Evolutionary conservation across 805 yeast genomes (phyloP).

Genomic region (Myxozyma lipomycoides): DNA sequence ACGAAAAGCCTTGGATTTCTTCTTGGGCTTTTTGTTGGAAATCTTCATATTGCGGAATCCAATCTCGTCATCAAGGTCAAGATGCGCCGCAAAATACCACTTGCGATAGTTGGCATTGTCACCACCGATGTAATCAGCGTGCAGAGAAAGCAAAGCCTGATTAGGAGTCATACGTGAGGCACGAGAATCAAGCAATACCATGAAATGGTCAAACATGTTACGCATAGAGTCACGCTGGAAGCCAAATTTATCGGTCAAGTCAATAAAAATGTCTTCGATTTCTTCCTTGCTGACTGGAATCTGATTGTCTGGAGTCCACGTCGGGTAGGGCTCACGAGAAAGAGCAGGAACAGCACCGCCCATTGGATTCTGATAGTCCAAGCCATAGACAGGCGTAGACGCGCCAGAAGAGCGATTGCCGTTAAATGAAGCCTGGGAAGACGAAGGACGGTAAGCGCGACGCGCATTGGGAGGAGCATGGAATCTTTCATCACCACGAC

Average conservation of each 20-base stretch:
- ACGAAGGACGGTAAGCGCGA: constrained; percentile 33
- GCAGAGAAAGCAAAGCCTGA: constrained; percentile 69
- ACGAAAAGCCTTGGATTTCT: constrained; percentile 33
- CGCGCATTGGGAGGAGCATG: constrained; percentile 34
- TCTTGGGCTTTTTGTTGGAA: constrained; percentile 50
- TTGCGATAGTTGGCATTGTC: constrained; percentile 78
- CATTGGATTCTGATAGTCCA: constrained; percentile 40
- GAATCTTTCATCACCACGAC: constrained; percentile 35
- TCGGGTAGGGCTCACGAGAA: constrained; percentile 83
- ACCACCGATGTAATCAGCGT: constrained; percentile 91
- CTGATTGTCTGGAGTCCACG: constrained; percentile 93
- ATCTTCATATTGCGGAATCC: constrained; percentile 56
- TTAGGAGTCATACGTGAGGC: constrained; percentile 71
- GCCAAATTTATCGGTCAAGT: constrained; percentile 64
- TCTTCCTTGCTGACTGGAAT: constrained; percentile 70
- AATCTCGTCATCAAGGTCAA: constrained; percentile 67
- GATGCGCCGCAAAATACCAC: constrained; percentile 88
- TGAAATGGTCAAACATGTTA: constrained; percentile 77
- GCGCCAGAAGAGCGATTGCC: constrained; percentile 87
- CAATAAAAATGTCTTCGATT: constrained; percentile 57
- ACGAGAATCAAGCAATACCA: constrained; percentile 81
- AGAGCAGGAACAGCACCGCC: constrained; percentile 14
- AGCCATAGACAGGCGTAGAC: constrained; percentile 88
- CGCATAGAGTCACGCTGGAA: constrained; percentile 75
- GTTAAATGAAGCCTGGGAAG: constrained; percentile 68